phyloP scores from a whole-genome alignment of 1,284 basidiomycete genomes.

The Cryptococcus depauperatus region DNA sequence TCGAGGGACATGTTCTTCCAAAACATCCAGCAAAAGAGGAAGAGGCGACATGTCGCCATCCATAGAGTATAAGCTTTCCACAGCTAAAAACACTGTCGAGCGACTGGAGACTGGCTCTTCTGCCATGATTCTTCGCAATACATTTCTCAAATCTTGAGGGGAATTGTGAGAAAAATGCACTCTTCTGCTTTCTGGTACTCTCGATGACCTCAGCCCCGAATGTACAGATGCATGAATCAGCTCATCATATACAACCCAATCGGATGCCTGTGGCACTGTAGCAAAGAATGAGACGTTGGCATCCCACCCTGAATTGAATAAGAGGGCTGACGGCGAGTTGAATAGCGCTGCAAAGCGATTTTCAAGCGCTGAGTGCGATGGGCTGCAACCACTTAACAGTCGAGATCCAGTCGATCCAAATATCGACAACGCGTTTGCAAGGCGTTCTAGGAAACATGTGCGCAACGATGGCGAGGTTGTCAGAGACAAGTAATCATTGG shows the following conservation, averaged over 20 bases:
- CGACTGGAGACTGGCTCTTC: not conserved
- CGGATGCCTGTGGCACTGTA: constrained; percentile 67
- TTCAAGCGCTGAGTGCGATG: constrained; percentile 62
- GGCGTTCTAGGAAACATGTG: constrained; percentile 52
- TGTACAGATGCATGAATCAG: constrained; percentile 88
- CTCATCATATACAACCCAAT: constrained; percentile 76
- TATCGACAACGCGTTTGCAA: constrained; percentile 53
- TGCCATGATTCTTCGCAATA: constrained; percentile 2
- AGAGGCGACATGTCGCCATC: constrained; percentile 85
- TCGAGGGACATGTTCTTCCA: constrained; percentile 46
- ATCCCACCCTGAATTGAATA: constrained; percentile 94
- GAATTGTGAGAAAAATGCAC: constrained; percentile 68
- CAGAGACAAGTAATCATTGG: constrained; percentile 89
- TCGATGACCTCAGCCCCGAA: constrained; percentile 71
- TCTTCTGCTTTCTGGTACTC: constrained; percentile 46
- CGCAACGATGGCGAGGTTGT: constrained; percentile 57
- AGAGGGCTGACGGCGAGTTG: constrained; percentile 57
- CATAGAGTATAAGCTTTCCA: constrained; percentile 91
- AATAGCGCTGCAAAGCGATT: constrained; percentile 60
- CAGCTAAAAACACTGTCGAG: constrained; percentile 51
- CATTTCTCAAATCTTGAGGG: constrained; percentile 36
- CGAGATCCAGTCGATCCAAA: constrained; percentile 88
- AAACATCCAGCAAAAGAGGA: constrained; percentile 51
- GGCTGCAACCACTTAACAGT: constrained; percentile 70
- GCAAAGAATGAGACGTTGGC: constrained; percentile 87